Base-by-base conservation (phyloP, 257 asterid species). In the Solanum infundibuliforme region DNA sequence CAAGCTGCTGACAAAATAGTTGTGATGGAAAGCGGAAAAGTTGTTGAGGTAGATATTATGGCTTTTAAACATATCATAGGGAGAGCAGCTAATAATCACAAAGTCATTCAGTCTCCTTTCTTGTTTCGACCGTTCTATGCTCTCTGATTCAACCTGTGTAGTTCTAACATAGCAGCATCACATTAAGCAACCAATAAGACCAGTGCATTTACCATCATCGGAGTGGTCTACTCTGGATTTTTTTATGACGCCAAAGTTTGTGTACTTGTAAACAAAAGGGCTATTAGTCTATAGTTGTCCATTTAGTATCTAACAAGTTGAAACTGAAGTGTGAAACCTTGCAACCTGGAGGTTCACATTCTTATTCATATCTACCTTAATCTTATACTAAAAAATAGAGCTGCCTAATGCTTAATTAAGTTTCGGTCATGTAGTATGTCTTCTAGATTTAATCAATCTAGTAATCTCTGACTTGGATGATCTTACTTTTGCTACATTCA, bases 1-100 rank as follows among this genome's bases (percentile, higher is more conserved):
- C 98, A 94, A 92, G 91, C 93, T 90, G 99, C 99, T 20, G 98
- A 95, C 86, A 93, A 94, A 88, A 95, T 95, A 87, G 90, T 97
- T 83, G 99, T 93, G 86, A 93, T 95, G 98, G 98, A 95, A 68
- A 90, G 91, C 77, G 99, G 99, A 85, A 92, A 90, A 89, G 91
- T 97, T 87, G 92, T 97, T 27, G 98, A 97, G 99, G 99, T 94
- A 90, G 32, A 91, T 86, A 25, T 72, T 72, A 58, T 77, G 58
- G 88, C 60, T 69, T 79, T 27, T 55, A 76, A 58, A 32, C 69
- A 43, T 31, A n/a, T 48, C 5, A 36, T 68, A 55, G 25, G 41
- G 36, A 62, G 66, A 18, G 73, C 48, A 71, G 74, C 66, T 84
- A 62, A 35, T 41, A 32, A 14, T 60, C 41, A 7, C 34, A 6